Evolutionary conservation across 371 early-diverging fungal genomes (phyloP).

Genomic region (Mucor mucedo): DNA sequence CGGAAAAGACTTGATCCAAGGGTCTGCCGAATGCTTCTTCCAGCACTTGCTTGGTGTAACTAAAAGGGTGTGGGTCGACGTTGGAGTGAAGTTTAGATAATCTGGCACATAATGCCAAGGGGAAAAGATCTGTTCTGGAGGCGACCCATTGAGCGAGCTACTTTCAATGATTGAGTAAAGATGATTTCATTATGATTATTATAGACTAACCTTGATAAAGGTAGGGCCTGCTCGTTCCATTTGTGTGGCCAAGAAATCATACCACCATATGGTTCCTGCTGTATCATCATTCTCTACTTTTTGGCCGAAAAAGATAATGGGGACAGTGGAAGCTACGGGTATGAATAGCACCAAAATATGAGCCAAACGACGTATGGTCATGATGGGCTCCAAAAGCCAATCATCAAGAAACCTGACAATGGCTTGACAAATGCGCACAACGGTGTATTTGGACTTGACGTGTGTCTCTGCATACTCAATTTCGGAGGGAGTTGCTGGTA

Average conservation of each 20-base stretch:
- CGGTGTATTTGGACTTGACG: conserved; percentile 16
- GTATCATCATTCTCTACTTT: conserved; percentile 56
- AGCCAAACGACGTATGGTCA: conserved; percentile 61
- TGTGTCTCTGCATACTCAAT: conserved; percentile 28
- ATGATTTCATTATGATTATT: conserved; percentile 1
- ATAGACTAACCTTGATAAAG: conserved; percentile 79
- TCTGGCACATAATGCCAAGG: conserved; percentile 72
- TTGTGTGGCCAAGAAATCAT: conserved; percentile 71
- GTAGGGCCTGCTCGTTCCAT: conserved; percentile 92
- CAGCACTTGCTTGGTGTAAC: conserved; percentile 67
- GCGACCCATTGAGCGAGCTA: conserved; percentile 97
- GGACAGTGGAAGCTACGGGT: conserved; percentile 65
- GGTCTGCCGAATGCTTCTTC: conserved; percentile 64
- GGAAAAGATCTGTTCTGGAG: conserved; percentile 91
- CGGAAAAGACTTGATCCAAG: conserved; percentile 78
- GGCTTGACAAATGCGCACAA: conserved; percentile 28
- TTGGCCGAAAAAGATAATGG: conserved; percentile 60
- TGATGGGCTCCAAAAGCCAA: conserved; percentile 62
- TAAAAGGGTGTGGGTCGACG: conserved; percentile 80
- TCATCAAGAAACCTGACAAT: conserved; percentile 46
- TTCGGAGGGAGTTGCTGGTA: conserved; percentile 35
- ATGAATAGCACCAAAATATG: conserved; percentile 66
- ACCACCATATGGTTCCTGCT: conserved; percentile 84
- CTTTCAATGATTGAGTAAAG: too few relatives aligned
- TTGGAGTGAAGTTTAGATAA: conserved; percentile 85